Conservation (phyloP, 441 rosid genomes). For the Pelargonium australe region DNA sequence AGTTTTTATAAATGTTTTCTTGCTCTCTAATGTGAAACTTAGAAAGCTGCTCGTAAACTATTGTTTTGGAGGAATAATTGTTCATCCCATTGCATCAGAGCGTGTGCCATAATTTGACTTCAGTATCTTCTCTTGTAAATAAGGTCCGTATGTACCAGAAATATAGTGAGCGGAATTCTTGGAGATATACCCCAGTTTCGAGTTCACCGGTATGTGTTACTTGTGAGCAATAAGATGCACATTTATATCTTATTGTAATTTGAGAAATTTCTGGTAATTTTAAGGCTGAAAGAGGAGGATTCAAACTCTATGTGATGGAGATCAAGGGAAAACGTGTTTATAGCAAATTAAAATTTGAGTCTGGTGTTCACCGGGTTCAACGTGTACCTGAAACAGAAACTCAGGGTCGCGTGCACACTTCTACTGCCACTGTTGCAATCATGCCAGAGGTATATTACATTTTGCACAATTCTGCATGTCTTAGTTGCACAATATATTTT, state of each 20-base stretch:
- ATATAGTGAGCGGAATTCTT: conserved; percentile 76
- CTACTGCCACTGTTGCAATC: conserved; percentile 95
- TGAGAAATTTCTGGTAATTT: conserved; percentile 17
- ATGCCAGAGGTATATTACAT: conserved; percentile 75
- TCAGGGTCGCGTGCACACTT: conserved; percentile 92
- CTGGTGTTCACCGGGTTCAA: conserved; percentile 95
- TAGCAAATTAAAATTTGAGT: conserved; percentile 88
- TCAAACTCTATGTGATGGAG: conserved; percentile 90
- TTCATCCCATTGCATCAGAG: conserved; percentile 15
- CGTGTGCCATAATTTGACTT: conserved; percentile 22
- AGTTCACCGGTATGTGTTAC: conserved; percentile 60
- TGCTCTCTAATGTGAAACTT: not conserved
- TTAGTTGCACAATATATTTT: not conserved
- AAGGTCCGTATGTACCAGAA: conserved; percentile 87
- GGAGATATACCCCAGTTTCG: conserved; percentile 58
- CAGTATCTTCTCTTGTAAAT: conserved; percentile 20
- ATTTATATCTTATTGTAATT: conserved; percentile 15
- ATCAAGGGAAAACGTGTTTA: conserved; percentile 76
- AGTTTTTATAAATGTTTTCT: not conserved
- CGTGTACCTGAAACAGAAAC: conserved; percentile 95
- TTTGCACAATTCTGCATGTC: conserved; percentile 2
- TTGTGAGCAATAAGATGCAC: conserved; percentile 9
- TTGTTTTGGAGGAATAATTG: conserved; percentile 5
- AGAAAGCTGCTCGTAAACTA: not conserved
- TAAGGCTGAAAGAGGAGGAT: conserved; percentile 93